Evolutionary conservation across 352 stramenopile species (phyloP).

Genomic region (Globisporangium uncinulatum): DNA sequence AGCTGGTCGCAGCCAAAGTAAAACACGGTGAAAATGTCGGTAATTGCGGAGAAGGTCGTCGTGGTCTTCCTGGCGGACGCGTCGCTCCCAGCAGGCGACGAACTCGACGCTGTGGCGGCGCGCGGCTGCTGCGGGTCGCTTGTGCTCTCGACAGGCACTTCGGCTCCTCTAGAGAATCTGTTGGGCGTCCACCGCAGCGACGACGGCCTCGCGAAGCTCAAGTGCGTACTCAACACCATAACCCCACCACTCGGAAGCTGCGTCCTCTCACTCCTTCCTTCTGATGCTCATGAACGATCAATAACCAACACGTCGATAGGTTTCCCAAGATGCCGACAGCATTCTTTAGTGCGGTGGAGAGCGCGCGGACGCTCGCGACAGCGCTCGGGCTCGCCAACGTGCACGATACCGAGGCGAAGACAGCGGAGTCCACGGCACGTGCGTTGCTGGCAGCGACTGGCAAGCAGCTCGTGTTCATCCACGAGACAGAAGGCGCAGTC

Average conservation of each 20-base stretch:
- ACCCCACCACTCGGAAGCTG: not conserved
- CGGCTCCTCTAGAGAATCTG: slow-evolving; percentile 26
- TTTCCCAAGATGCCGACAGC: slow-evolving; percentile 56
- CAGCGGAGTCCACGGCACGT: slow-evolving; percentile 1
- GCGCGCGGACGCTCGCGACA: slow-evolving; percentile 25
- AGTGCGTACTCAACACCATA: slow-evolving; percentile 18
- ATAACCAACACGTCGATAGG: slow-evolving; percentile 15
- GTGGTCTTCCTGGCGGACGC: slow-evolving; percentile 37
- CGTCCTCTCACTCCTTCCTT: not conserved
- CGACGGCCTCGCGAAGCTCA: slow-evolving; percentile 12
- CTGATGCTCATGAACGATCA: not conserved
- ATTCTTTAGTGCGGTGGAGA: slow-evolving; percentile 45
- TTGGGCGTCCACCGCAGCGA: slow-evolving; percentile 25
- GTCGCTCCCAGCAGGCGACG: not conserved
- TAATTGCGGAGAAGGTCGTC: slow-evolving; percentile 47
- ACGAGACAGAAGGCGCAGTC: slow-evolving; percentile 22
- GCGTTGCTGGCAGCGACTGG: slow-evolving; percentile 21
- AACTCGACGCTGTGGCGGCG: slow-evolving; percentile 38
- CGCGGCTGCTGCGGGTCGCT: slow-evolving; percentile 55
- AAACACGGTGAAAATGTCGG: slow-evolving; percentile 18
- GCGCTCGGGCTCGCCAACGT: slow-evolving; percentile 29
- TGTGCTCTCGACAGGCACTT: slow-evolving; percentile 19
- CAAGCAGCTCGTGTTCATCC: slow-evolving; percentile 58
- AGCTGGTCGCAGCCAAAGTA: not conserved
- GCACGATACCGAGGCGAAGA: slow-evolving; percentile 12